These are phyloP conservation scores for Apodospora peruviana DNA, from an alignment of 495 filamentous ascomycete genomes.

Conservation along the genomic window DNA sequence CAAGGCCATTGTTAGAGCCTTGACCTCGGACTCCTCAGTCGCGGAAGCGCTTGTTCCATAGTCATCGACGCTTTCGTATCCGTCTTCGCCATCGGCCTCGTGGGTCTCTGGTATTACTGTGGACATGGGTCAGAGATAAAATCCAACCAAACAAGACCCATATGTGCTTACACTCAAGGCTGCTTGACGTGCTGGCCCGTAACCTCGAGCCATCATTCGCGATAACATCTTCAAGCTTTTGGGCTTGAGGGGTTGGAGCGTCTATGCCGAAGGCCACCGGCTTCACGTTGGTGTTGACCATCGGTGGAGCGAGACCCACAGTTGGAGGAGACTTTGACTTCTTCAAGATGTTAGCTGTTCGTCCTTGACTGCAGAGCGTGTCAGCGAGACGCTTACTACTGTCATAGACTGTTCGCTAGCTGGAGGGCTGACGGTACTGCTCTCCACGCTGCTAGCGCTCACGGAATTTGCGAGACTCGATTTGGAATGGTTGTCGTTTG, in stretches of 20 bases:
- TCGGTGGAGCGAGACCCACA: conserved; percentile 50
- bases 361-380: not conserved
- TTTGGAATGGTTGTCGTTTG: conserved; percentile 23
- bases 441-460: conserved; percentile 18
- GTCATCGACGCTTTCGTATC: conserved; percentile 38
- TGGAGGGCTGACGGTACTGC: conserved; percentile 23
- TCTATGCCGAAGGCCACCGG: conserved; percentile 60
- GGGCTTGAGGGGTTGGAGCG: conserved; percentile 72
- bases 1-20: conserved; percentile 67
- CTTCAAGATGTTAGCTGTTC: conserved; percentile 9
- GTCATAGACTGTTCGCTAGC: conserved; percentile 28
- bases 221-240: conserved; percentile 64
- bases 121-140: not conserved
- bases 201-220: conserved; percentile 34
- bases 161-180: conserved; percentile 62
- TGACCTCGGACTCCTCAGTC: conserved; percentile 57
- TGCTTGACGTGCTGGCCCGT: conserved; percentile 50
- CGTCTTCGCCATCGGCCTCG: conserved; percentile 35
- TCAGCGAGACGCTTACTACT: conserved; percentile 17
- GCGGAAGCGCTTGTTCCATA: conserved; percentile 33
- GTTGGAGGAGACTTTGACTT: conserved; percentile 23
- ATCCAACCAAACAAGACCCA: not conserved
- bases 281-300: conserved; percentile 63
- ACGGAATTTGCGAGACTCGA: conserved; percentile 17
- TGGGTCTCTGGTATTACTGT: conserved; percentile 46